phyloP scores from a whole-genome alignment of 2,329 filamentous ascomycete genomes.

The Pseudopyrenochaeta lycopersici region DNA sequence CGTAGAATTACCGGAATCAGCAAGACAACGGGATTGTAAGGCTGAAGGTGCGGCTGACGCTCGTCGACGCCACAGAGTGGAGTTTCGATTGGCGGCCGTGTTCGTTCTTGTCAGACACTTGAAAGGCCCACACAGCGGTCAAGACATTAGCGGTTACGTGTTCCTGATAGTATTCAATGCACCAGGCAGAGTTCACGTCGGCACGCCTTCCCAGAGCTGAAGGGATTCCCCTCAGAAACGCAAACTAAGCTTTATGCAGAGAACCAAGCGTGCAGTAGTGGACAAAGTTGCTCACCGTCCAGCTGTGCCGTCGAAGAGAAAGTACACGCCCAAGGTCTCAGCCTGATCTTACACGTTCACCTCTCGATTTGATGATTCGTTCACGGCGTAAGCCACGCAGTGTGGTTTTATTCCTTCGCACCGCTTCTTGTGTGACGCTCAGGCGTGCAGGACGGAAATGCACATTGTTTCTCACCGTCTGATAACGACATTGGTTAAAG shows the following conservation, averaged over 20 bases:
- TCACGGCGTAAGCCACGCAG: constrained; percentile 5
- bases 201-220: constrained; percentile 17
- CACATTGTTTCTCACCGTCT: constrained; percentile 34
- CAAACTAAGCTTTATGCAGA: constrained; percentile 11
- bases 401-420: background rate
- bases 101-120: background rate
- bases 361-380: constrained; percentile 13
- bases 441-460: constrained; percentile 9
- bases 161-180: background rate
- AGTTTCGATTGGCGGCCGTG: background rate
- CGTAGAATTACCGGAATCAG: constrained; percentile 8
- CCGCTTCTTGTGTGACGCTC: constrained; percentile 2
- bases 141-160: background rate
- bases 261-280: constrained; percentile 8
- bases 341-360: constrained; percentile 15
- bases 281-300: constrained; percentile 7
- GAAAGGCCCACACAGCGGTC: constrained; percentile 3
- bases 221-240: background rate
- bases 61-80: constrained; percentile 9
- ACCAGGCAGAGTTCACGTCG: background rate
- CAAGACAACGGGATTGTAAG: constrained; percentile 2
- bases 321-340: constrained; percentile 5
- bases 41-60: constrained; percentile 21
- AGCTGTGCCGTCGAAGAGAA: constrained; percentile 1
- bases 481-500: constrained; percentile 17